These are phyloP conservation scores for Aspergillus sojae DNA, from an alignment of 2,329 filamentous ascomycete genomes.

Conservation along the genomic window DNA sequence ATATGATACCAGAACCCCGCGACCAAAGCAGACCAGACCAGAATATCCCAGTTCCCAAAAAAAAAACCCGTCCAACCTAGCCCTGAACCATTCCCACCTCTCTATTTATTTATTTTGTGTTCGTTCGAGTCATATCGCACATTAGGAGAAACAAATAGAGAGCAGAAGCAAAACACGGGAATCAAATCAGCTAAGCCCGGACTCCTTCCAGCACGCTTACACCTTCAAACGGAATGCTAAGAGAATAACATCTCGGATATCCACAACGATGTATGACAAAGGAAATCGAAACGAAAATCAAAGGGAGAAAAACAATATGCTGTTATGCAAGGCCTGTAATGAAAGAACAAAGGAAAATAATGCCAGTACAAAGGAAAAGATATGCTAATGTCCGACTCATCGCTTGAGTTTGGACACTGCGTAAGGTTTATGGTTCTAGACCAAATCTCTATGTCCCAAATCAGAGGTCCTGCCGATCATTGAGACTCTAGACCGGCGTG, in stretches of 20 bases:
- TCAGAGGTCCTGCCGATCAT: constrained; percentile 21
- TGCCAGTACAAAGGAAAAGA: constrained; percentile 4
- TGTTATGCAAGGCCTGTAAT: constrained; percentile 20
- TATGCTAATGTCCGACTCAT: neutral
- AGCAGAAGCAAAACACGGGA: constrained; percentile 17
- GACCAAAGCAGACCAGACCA: constrained; percentile 19
- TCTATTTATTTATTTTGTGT: constrained; percentile 26
- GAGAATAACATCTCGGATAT: constrained; percentile 24
- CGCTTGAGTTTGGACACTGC: constrained; percentile 2
- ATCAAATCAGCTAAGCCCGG: constrained; percentile 25
- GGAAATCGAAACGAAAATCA: constrained; percentile 8
- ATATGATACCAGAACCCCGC: constrained; percentile 5
- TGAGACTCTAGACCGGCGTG: constrained; percentile 33
- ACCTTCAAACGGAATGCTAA: constrained; percentile 24
- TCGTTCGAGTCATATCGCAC: constrained; percentile 28
- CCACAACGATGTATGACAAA: constrained; percentile 21
- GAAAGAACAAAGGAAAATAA: constrained; percentile 25
- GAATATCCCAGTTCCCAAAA: constrained; percentile 19
- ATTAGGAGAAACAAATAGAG: constrained; percentile 17
- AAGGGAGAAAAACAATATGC: constrained; percentile 15
- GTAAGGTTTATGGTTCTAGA: neutral
- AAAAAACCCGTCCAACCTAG: constrained; percentile 25
- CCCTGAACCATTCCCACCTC: constrained; percentile 28
- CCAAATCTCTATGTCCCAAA: constrained; percentile 7
- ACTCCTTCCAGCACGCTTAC: constrained; percentile 29